Evolutionary conservation across 176 grass and related monocot species (phyloP), one percentile per base, ranked within the genome.

Genomic region (Melocanna baccifera): DNA sequence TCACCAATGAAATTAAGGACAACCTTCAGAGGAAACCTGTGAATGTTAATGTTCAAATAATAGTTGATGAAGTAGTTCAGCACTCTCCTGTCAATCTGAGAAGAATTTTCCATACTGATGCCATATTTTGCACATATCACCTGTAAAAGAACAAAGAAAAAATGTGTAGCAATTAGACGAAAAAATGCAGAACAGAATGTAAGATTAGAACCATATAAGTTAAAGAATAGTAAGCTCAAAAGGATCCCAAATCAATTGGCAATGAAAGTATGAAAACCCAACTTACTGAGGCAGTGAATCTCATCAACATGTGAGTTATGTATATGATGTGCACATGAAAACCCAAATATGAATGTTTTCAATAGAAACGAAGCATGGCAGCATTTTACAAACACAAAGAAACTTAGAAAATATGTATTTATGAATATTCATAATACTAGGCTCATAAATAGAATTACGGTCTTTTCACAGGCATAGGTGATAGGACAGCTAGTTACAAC

Each of bases 121-220:
- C 46, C 76, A 91, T 85, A 87, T 81, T 84, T 89, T 84, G 85
- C 73, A 53, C 87, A 87, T 81, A 94, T 68, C 10, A 75, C 84
- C 92, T 94, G 84, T 52, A 70, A 76, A 76, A 61, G 36, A 25
- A n/a, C 7, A 40, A 47, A 39, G 55, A 66, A 56, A 47, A 69
- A 18, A 42, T 50, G 58, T 4, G 9, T 50, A 68, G 19, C 26
- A 30, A 67, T 55, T 62, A 85, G 58, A 66, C 43, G 62, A 81
- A 72, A 5, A 77, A 75, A 45, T 69, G 43, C 2, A 69, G 58
- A 61, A 23, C 5, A 56, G 8, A 56, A 14, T 63, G 43, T 32
- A 79, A 63, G 34, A 45, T 73, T 73, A 47, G 55, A 14, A 37
- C 20, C 25, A 56, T 25, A 40, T 25, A 51, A 22, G 14, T 41